Percentiles rank a stretch among this genome's conserved stretches.
Conservation (phyloP, 139 green algal species). For the Pleodorina starrii region DNA sequence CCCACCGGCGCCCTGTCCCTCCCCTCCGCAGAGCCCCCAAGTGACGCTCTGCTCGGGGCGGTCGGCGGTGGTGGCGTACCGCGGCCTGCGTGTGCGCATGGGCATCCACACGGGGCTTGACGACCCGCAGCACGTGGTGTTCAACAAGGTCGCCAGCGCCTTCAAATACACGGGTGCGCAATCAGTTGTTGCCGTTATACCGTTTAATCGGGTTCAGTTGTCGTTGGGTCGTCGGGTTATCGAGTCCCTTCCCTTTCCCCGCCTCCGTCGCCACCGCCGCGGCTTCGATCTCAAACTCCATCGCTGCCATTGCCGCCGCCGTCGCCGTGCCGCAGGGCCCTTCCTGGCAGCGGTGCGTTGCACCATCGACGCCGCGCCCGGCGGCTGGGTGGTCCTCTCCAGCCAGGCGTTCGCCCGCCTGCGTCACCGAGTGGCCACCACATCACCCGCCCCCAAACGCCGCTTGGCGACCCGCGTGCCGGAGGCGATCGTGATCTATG, state of each 20-base stretch:
- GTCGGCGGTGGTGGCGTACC: conserved; percentile 6
- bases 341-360: conserved; percentile 11
- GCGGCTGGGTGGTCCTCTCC: conserved; percentile 47
- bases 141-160: conserved; percentile 49
- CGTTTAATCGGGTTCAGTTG: too few relatives aligned
- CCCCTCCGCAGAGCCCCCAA: background rate
- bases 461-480: background rate
- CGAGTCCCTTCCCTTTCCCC: too few relatives aligned
- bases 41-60: background rate
- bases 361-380: conserved; percentile 4
- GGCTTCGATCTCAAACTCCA: too few relatives aligned
- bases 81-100: conserved; percentile 54
- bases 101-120: conserved; percentile 48
- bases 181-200: too few relatives aligned
- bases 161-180: conserved; percentile 48
- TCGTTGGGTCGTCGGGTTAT: too few relatives aligned
- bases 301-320: too few relatives aligned
- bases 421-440: background rate
- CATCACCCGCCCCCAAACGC: background rate
- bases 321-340: background rate
- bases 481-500: background rate
- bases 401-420: conserved; percentile 26
- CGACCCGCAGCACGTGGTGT: background rate
- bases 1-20: background rate
- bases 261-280: too few relatives aligned